phyloP scores from a whole-genome alignment of 139 green algal species.

The Chlorella sp. region DNA sequence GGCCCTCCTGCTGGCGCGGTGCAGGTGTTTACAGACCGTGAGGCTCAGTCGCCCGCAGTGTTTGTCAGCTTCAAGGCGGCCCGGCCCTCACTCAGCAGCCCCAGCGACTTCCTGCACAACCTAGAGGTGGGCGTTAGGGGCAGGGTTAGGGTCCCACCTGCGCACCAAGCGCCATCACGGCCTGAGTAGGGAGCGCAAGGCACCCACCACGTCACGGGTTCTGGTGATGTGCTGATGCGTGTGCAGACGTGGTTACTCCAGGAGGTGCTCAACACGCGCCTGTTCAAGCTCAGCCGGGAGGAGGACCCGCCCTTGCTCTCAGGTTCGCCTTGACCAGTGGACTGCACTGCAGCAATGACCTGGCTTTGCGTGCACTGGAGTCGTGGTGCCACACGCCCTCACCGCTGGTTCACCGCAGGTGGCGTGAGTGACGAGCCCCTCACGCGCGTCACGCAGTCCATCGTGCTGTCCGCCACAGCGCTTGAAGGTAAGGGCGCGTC shows the following conservation, averaged over 20 bases:
- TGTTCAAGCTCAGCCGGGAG: constrained; percentile 65
- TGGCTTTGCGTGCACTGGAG: too few species aligned
- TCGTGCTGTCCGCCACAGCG: constrained; percentile 26
- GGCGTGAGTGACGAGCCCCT: constrained; percentile 35
- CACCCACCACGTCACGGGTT: neutral
- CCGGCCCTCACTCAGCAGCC: constrained; percentile 29
- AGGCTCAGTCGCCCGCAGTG: constrained; percentile 40
- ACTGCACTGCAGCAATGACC: too few species aligned
- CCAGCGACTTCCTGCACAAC: constrained; percentile 43
- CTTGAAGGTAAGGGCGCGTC: constrained; percentile 17
- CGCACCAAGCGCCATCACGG: neutral
- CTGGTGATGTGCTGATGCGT: neutral
- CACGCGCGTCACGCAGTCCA: constrained; percentile 31
- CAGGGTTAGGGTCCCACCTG: neutral
- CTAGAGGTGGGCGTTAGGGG: constrained; percentile 18
- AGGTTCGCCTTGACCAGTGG: too few species aligned
- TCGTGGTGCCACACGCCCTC: too few species aligned
- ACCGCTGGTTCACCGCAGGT: too few species aligned
- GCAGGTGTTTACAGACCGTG: constrained; percentile 51
- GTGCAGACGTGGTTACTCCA: constrained; percentile 59
- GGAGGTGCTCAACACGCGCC: constrained; percentile 55
- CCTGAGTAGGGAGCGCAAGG: neutral
- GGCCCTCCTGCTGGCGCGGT: neutral
- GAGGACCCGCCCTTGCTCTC: constrained; percentile 61
- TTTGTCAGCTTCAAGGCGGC: constrained; percentile 62